Conservation (phyloP, 169 alveolate species). For the Plasmodium gallinaceum region DNA sequence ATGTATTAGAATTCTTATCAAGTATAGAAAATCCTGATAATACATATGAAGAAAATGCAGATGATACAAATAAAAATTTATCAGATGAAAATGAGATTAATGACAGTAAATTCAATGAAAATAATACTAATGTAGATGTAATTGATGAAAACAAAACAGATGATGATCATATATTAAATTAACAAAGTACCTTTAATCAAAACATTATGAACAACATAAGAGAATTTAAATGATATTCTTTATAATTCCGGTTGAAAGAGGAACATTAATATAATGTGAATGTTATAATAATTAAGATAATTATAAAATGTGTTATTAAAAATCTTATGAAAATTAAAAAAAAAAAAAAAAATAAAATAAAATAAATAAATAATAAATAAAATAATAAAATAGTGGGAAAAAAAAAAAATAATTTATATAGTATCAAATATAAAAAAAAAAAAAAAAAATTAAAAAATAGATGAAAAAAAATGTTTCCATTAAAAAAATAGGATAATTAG, state of each 20-base stretch:
- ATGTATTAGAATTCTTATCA: slow-evolving; percentile 51
- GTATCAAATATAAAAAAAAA: not conserved
- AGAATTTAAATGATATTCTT: too few relatives aligned
- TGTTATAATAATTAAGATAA: too few relatives aligned
- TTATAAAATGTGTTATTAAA: too few relatives aligned
- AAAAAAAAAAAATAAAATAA: too few relatives aligned
- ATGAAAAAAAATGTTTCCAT: too few relatives aligned
- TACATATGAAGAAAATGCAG: not conserved
- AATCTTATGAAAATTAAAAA: too few relatives aligned
- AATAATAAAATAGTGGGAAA: too few relatives aligned
- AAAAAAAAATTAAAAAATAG: not conserved
- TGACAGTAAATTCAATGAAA: not conserved
- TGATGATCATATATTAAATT: slow-evolving; percentile 2
- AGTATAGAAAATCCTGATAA: slow-evolving; percentile 5
- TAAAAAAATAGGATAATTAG: not conserved
- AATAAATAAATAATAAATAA: too few relatives aligned
- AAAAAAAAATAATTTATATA: not conserved
- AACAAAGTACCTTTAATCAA: too few relatives aligned
- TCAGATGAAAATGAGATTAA: not conserved
- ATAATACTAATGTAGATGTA: not conserved
- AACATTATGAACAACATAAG: too few relatives aligned
- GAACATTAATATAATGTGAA: too few relatives aligned
- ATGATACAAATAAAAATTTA: not conserved
- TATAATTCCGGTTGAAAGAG: too few relatives aligned
- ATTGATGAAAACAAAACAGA: not conserved